Conservation (phyloP, 768 basidiomycete genomes). For the Lyophyllum shimeji region DNA sequence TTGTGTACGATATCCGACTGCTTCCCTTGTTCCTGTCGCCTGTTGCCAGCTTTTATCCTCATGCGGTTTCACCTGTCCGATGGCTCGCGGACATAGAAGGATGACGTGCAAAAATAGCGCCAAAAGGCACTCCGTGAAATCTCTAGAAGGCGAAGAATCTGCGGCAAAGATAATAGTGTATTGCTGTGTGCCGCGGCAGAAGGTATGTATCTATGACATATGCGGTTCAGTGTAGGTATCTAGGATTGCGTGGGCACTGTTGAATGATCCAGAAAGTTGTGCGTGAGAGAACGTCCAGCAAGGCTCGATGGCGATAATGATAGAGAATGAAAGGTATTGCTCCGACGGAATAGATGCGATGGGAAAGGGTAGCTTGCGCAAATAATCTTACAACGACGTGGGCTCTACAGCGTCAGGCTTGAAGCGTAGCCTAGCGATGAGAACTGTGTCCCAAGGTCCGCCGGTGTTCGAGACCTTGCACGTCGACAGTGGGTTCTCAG, state of each 20-base stretch:
- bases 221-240: neutral
- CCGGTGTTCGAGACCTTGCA: constrained; percentile 54
- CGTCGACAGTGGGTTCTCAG: constrained; percentile 36
- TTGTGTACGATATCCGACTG: neutral
- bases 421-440: constrained; percentile 66
- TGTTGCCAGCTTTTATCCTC: neutral
- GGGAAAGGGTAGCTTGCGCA: neutral
- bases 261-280: neutral
- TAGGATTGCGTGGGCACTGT: neutral
- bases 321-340: neutral
- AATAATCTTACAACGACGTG: constrained; percentile 35
- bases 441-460: constrained; percentile 53
- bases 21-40: neutral
- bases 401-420: constrained; percentile 60
- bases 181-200: neutral
- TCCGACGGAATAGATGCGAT: no score
- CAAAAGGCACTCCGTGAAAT: neutral
- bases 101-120: neutral
- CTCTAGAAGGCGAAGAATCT: neutral
- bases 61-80: neutral
- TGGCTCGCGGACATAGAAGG: neutral
- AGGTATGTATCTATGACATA: neutral
- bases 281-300: neutral
- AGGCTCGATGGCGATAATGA: neutral
- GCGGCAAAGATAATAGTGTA: neutral